These are phyloP conservation scores for Penicillium pancosmium DNA, from an alignment of 495 filamentous ascomycete species.

Conservation along the genomic window DNA sequence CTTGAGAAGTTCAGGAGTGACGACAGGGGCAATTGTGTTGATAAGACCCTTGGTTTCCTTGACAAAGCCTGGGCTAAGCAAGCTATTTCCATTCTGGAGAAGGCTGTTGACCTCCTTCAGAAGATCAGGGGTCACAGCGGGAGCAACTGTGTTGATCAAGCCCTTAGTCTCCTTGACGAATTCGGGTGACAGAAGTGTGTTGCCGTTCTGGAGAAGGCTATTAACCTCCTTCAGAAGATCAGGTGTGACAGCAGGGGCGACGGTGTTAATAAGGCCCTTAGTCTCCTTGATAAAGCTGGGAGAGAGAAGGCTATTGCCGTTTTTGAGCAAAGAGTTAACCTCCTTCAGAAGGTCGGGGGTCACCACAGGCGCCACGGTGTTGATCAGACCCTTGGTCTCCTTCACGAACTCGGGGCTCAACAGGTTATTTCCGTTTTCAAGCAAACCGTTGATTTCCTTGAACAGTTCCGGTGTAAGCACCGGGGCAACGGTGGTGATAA, in stretches of 20 bases:
- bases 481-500: constrained; percentile 26
- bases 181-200: constrained; percentile 39
- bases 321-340: constrained; percentile 39
- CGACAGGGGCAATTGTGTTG: constrained; percentile 7
- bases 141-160: constrained; percentile 37
- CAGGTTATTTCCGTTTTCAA: constrained; percentile 42
- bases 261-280: constrained; percentile 39
- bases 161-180: constrained; percentile 47
- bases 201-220: constrained; percentile 39
- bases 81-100: constrained; percentile 41
- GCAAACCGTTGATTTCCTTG: constrained; percentile 40
- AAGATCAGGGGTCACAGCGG: constrained; percentile 47
- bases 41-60: constrained; percentile 26
- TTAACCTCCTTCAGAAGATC: constrained; percentile 28
- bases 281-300: constrained; percentile 41
- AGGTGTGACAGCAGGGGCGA: constrained; percentile 41
- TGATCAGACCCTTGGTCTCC: constrained; percentile 38
- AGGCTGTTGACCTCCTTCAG: constrained; percentile 45
- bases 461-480: constrained; percentile 40
- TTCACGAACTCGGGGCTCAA: constrained; percentile 33
- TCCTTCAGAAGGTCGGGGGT: constrained; percentile 42
- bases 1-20: constrained; percentile 13
- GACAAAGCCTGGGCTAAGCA: constrained; percentile 39
- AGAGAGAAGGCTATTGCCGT: constrained; percentile 41
- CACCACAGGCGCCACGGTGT: constrained; percentile 33